These are phyloP conservation scores for Plasmodium billcollinsi DNA, from an alignment of 169 alveolate species.

Conservation along the genomic window DNA sequence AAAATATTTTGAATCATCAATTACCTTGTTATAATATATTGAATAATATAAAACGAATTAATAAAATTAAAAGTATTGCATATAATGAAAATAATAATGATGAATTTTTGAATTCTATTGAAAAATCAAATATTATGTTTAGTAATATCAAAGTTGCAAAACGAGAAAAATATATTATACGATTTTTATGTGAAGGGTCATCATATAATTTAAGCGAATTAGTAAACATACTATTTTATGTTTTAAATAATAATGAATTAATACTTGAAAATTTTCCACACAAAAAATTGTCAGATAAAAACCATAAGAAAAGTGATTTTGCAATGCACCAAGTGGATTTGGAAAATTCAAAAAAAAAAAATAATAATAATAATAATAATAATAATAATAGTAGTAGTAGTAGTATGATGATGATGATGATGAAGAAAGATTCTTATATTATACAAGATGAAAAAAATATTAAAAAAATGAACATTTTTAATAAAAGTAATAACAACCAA, in stretches of 20 bases:
- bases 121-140: slow-evolving; percentile 64
- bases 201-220: slow-evolving; percentile 27
- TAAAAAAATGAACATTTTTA: neutral
- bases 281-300: neutral
- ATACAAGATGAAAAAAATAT: neutral
- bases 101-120: slow-evolving; percentile 54
- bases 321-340: too few relatives aligned
- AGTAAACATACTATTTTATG: slow-evolving; percentile 43
- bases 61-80: slow-evolving; percentile 38
- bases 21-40: slow-evolving; percentile 62
- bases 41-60: slow-evolving; percentile 53
- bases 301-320: too few relatives aligned
- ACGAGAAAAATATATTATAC: slow-evolving; percentile 47
- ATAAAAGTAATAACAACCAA: neutral
- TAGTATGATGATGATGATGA: neutral
- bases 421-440: neutral
- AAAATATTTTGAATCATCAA: slow-evolving; percentile 33
- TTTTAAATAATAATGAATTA: slow-evolving; percentile 60
- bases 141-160: slow-evolving; percentile 36
- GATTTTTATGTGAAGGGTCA: slow-evolving; percentile 69
- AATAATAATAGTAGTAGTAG: neutral
- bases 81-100: slow-evolving; percentile 61
- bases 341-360: too few relatives aligned
- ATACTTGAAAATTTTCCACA: slow-evolving; percentile 30
- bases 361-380: neutral